Percentiles rank a stretch among this genome's conserved stretches.
These are phyloP conservation scores for Filobasidium uniguttulatum DNA, from an alignment of 1,284 basidiomycete species.

Conservation along the genomic window DNA sequence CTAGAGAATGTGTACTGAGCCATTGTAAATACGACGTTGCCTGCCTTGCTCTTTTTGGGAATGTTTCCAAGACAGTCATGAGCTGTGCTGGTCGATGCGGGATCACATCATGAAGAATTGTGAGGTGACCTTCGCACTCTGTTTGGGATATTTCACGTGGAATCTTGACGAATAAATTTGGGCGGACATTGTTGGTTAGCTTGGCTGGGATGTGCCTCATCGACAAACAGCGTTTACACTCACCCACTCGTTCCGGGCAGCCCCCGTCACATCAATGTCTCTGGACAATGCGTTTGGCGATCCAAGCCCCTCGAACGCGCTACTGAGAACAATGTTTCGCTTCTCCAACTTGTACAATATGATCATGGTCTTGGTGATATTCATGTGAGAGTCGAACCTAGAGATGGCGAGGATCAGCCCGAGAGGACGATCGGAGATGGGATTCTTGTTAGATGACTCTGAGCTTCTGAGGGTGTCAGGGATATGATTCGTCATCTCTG, in stretches of 20 bases:
- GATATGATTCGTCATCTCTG: background rate
- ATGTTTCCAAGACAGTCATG: no score
- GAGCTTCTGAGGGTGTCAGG: background rate
- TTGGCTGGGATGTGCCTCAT: background rate
- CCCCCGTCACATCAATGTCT: slow-evolving; percentile 1
- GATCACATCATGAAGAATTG: no score
- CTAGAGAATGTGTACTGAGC: no score
- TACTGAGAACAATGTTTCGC: slow-evolving; percentile 6
- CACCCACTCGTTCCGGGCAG: slow-evolving; percentile 8
- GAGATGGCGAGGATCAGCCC: background rate
- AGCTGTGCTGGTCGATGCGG: no score
- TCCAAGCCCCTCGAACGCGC: slow-evolving; percentile 3
- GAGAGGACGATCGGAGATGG: background rate
- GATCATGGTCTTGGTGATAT: background rate
- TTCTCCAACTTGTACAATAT: background rate
- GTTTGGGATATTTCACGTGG: no score
- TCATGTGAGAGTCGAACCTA: background rate
- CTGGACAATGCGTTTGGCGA: background rate
- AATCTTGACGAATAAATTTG: no score
- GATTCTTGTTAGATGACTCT: background rate
- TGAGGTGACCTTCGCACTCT: no score
- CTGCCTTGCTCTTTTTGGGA: no score
- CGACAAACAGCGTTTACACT: background rate
- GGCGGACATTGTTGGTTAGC: background rate
- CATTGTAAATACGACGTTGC: no score